These are phyloP conservation scores for Coemansia sp. DNA, from an alignment of 192 early-diverging fungal species.

Conservation along the genomic window DNA sequence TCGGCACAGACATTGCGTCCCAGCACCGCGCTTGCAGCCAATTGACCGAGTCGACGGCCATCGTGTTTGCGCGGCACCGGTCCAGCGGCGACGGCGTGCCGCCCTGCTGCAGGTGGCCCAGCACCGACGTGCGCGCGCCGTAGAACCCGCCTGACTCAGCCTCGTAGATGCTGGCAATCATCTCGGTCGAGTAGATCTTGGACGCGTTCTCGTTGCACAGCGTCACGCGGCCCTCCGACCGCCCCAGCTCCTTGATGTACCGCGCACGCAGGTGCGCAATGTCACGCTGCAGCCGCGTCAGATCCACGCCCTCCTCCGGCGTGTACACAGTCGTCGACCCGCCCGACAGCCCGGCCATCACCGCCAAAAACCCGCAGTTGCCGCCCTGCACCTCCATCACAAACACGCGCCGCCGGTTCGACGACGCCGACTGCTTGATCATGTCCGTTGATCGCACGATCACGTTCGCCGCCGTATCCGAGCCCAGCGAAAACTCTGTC, in stretches of 20 bases:
- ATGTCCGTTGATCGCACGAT: slow-evolving; percentile 89
- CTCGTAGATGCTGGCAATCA: slow-evolving; percentile 79
- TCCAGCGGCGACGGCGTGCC: slow-evolving; percentile 91
- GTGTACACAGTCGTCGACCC: slow-evolving; percentile 93
- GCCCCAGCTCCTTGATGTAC: slow-evolving; percentile 76
- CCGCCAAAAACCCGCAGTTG: slow-evolving; percentile 89
- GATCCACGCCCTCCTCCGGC: slow-evolving; percentile 85
- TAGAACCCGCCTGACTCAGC: slow-evolving; percentile 86
- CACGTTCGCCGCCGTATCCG: slow-evolving; percentile 93
- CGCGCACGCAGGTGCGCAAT: slow-evolving; percentile 73
- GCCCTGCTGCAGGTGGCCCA: slow-evolving; percentile 97
- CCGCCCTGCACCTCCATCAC: slow-evolving; percentile 97
- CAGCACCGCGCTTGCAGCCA: slow-evolving; percentile 74
- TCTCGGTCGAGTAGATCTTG: slow-evolving; percentile 86
- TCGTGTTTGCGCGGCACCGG: slow-evolving; percentile 86
- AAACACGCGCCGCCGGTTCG: slow-evolving; percentile 89
- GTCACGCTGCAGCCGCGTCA: slow-evolving; percentile 81
- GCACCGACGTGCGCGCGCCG: slow-evolving; percentile 84
- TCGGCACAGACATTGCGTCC: slow-evolving; percentile 47
- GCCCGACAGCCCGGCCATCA: slow-evolving; percentile 74
- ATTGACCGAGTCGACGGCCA: slow-evolving; percentile 77
- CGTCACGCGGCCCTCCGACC: slow-evolving; percentile 83
- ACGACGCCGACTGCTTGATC: slow-evolving; percentile 90
- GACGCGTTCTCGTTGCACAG: slow-evolving; percentile 76
- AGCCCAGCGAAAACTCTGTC: slow-evolving; percentile 90